Base-by-base conservation (phyloP, 371 early-diverging fungal genomes). In the Gilbertella persicaria region DNA sequence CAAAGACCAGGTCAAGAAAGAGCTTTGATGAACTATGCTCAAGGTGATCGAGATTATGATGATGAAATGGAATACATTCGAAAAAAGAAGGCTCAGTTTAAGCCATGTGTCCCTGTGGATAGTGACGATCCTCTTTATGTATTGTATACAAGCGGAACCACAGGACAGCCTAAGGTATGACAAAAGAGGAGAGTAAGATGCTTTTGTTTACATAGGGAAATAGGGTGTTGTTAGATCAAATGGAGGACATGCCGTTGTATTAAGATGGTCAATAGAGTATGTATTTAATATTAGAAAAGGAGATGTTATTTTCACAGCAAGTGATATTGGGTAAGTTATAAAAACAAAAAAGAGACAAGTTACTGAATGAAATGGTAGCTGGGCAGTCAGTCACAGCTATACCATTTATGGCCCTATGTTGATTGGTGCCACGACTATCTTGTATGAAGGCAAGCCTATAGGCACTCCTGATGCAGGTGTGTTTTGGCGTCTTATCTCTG, bases 321-420 rank as follows among this genome's bases (percentile, higher is more conserved):
- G 92, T 55, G 97, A 97, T 70, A 88, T 96, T 33, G 97, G 93
- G 56, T 71, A 73, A n/a, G n/a, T n/a, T n/a, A n/a, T n/a, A n/a
- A n/a, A n/a, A n/a, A n/a, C n/a, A n/a, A n/a, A 23, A 37, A 45
- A 45, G 5, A 26, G 37, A 37, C 10, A 14, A 26, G 4, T 4
- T 17, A 14, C 20, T n/a, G n/a, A n/a, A n/a, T n/a, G n/a, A n/a
- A n/a, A n/a, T n/a, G 24, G 17, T 36, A 71, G 74, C 57, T 96
- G 96, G 96, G 94, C 93, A 23, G 92, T 95, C 0, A 97, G 97
- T 25, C 97, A 97, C 36, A 83, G 82, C 28, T 93, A 87, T 70
- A 92, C 91, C 16, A 76, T 93, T 38, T 98, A 98, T 71, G 97
- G 92, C 0, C 97, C 97, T 8, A 72, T 98, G 46, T 52, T 90